These are phyloP conservation scores for Xylaria cubensis DNA, from an alignment of 495 filamentous ascomycete species.

Conservation along the genomic window DNA sequence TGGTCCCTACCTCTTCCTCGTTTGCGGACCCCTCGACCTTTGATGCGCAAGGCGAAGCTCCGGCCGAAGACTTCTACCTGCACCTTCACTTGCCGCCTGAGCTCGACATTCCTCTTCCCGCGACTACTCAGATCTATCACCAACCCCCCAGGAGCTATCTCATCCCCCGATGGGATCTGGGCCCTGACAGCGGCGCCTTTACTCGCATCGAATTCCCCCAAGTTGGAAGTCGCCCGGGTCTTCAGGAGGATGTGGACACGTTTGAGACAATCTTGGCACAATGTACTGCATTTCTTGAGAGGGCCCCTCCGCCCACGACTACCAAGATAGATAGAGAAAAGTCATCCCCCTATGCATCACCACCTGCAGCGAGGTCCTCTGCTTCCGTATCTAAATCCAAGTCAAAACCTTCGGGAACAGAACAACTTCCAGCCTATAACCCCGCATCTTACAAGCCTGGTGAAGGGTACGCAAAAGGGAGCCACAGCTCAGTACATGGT, in stretches of 20 bases:
- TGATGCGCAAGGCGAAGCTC: conserved; percentile 60
- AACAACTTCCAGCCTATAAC: conserved; percentile 70
- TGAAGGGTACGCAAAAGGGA: conserved; percentile 71
- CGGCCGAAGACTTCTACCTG: conserved; percentile 93
- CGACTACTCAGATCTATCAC: conserved; percentile 94
- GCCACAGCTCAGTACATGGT: conserved; percentile 53
- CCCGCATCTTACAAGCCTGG: conserved; percentile 79
- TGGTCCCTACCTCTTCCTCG: conserved; percentile 85
- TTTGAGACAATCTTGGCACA: conserved; percentile 97
- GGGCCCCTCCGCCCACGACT: conserved; percentile 65
- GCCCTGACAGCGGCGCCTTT: conserved; percentile 85
- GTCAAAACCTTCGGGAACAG: conserved; percentile 48
- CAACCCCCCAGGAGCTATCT: conserved; percentile 88
- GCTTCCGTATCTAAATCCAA: conserved; percentile 46
- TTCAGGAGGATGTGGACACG: conserved; percentile 92
- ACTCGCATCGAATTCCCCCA: conserved; percentile 87
- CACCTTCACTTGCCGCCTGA: conserved; percentile 94
- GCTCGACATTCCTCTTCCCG: conserved; percentile 86
- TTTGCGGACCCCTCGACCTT: conserved; percentile 67
- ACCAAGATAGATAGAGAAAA: conserved; percentile 60
- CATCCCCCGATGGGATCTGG: conserved; percentile 91
- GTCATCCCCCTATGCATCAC: conserved; percentile 47
- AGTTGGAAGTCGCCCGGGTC: conserved; percentile 69
- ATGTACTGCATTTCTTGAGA: conserved; percentile 91
- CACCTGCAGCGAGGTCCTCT: conserved; percentile 49